These are phyloP conservation scores for Papiliotrema fonsecae DNA, from an alignment of 1,284 basidiomycete genomes.

Conservation along the genomic window DNA sequence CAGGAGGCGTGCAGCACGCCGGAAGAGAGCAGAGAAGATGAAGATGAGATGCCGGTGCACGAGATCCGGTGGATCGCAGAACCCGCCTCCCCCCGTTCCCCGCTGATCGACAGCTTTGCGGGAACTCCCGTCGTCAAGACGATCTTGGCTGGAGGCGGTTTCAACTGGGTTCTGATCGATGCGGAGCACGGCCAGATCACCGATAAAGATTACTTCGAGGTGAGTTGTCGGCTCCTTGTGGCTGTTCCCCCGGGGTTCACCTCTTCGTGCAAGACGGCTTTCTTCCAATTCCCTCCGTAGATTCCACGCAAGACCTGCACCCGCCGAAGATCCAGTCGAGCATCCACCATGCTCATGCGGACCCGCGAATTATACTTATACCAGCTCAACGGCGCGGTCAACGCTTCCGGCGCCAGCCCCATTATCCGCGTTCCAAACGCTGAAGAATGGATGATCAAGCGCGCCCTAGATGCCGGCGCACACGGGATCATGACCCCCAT, in stretches of 20 bases:
- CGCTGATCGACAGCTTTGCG: slow-evolving; percentile 29
- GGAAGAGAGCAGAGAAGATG: too few species aligned
- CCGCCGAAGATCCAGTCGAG: too few species aligned
- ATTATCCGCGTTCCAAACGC: slow-evolving; percentile 42
- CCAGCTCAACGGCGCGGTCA: slow-evolving; percentile 26
- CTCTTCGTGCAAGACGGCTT: too few species aligned
- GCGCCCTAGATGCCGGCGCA: slow-evolving; percentile 44
- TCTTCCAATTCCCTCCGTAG: too few species aligned
- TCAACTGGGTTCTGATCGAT: slow-evolving; percentile 34
- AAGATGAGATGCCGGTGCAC: too few species aligned
- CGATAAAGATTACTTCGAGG: slow-evolving; percentile 30
- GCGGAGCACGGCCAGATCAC: slow-evolving; percentile 32
- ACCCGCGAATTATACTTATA: slow-evolving; percentile 5
- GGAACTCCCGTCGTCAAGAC: slow-evolving; percentile 25
- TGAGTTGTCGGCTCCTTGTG: slow-evolving; percentile 7
- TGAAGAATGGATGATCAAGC: slow-evolving; percentile 41
- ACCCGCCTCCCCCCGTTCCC: too few species aligned
- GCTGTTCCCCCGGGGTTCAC: too few species aligned
- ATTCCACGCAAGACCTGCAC: too few species aligned
- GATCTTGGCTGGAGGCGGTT: slow-evolving; percentile 29
- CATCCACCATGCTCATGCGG: neutral
- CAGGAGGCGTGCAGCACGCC: too few species aligned
- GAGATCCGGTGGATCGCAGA: too few species aligned
- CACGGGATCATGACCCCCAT: slow-evolving; percentile 37
- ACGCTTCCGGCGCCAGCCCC: slow-evolving; percentile 31